Conservation (phyloP, 73 alveolate genomes). For the Paramecium caudatum region DNA sequence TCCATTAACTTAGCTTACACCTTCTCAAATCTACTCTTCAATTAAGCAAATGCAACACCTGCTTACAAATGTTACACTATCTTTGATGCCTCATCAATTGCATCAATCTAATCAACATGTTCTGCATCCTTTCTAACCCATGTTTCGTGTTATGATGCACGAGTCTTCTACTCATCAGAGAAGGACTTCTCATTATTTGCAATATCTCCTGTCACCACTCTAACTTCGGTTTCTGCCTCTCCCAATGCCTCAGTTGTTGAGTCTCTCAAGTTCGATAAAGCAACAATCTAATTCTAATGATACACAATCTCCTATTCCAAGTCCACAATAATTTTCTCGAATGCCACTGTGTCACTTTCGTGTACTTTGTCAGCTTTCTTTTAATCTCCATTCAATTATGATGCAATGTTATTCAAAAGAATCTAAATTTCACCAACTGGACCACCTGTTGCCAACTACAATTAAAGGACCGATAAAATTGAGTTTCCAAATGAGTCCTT, state of each 20-base stretch:
- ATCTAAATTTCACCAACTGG: slow-evolving; percentile 69
- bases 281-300: slow-evolving; percentile 14
- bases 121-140: slow-evolving; percentile 69
- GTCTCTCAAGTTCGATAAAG: slow-evolving; percentile 38
- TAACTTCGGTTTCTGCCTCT: slow-evolving; percentile 61
- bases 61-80: slow-evolving; percentile 64
- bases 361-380: slow-evolving; percentile 70
- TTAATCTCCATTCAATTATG: slow-evolving; percentile 62
- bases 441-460: slow-evolving; percentile 55
- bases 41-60: slow-evolving; percentile 67
- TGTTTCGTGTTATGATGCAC: slow-evolving; percentile 43
- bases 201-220: slow-evolving; percentile 55
- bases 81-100: slow-evolving; percentile 66
- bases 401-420: slow-evolving; percentile 61
- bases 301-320: slow-evolving; percentile 42
- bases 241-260: slow-evolving; percentile 53
- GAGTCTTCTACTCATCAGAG: slow-evolving; percentile 17
- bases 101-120: slow-evolving; percentile 64
- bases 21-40: slow-evolving; percentile 68
- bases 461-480: slow-evolving; percentile 61
- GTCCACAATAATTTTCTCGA: slow-evolving; percentile 36
- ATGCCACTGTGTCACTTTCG: slow-evolving; percentile 57
- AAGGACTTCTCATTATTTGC: slow-evolving; percentile 51
- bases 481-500: slow-evolving; percentile 63
- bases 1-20: slow-evolving; percentile 61